These are phyloP conservation scores for Xanthoconium separans DNA, from an alignment of 1,284 basidiomycete species.

Conservation along the genomic window DNA sequence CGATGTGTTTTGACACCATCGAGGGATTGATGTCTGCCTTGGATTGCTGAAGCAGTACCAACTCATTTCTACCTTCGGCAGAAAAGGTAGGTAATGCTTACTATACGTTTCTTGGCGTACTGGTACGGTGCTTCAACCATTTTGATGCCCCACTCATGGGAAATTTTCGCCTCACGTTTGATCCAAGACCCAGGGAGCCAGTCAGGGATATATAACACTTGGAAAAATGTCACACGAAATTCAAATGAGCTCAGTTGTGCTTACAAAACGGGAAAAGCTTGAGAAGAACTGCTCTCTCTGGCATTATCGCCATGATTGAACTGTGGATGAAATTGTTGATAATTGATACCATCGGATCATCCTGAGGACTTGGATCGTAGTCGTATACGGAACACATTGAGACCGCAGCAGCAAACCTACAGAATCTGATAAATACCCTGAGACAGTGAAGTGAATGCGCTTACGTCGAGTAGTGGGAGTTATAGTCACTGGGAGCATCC, in stretches of 20 bases:
- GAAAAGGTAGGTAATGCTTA: not conserved
- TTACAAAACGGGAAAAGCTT: slow-evolving; percentile 27
- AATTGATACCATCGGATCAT: slow-evolving; percentile 20
- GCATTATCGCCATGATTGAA: slow-evolving; percentile 5
- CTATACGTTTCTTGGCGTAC: slow-evolving; percentile 16
- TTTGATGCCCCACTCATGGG: slow-evolving; percentile 12
- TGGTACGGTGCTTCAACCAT: slow-evolving; percentile 22
- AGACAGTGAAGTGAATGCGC: not conserved
- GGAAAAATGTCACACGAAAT: not conserved
- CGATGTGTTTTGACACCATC: slow-evolving; percentile 25
- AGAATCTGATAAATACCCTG: not conserved
- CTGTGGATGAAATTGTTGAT: slow-evolving; percentile 17
- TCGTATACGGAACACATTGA: slow-evolving; percentile 23
- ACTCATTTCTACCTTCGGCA: not conserved
- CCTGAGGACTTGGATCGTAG: slow-evolving; percentile 22
- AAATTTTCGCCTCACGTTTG: slow-evolving; percentile 13
- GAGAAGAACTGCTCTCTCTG: slow-evolving; percentile 16
- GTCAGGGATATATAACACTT: slow-evolving; percentile 22
- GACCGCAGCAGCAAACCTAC: slow-evolving; percentile 18
- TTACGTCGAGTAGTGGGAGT: slow-evolving; percentile 15
- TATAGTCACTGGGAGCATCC: slow-evolving; percentile 7
- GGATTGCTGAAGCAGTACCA: slow-evolving; percentile 5
- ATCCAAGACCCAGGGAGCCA: slow-evolving; percentile 25
- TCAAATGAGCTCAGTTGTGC: not conserved
- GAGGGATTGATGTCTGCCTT: slow-evolving; percentile 8